Evolutionary conservation across 1,139 yeast genomes (phyloP).

Genomic region (Suhomyces kunorum): DNA sequence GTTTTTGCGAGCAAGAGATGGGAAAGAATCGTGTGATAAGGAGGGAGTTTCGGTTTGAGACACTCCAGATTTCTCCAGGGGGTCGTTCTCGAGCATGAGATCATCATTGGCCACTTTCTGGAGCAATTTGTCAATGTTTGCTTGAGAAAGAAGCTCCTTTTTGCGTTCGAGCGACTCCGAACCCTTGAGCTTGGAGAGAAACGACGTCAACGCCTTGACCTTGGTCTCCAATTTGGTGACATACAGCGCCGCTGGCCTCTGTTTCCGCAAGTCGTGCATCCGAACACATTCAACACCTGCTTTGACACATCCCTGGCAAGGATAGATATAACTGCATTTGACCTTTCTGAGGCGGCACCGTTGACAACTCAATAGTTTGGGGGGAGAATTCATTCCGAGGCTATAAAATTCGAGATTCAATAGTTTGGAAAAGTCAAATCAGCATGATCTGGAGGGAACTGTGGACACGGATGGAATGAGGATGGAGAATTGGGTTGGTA

Average conservation of each 20-base stretch:
- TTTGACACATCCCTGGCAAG: conserved; percentile 52
- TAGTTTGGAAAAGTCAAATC: background rate
- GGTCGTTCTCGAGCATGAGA: conserved; percentile 3
- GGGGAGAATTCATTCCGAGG: conserved; percentile 3
- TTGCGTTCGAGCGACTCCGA: conserved; percentile 25
- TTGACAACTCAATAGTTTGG: conserved; percentile 38
- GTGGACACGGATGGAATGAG: background rate
- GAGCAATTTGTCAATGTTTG: conserved; percentile 10
- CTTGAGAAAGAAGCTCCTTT: conserved; percentile 13
- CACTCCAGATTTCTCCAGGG: background rate
- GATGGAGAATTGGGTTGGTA: background rate
- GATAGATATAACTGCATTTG: conserved; percentile 52
- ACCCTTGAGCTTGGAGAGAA: conserved; percentile 28
- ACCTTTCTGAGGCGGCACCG: conserved; percentile 55
- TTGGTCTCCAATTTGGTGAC: conserved; percentile 42
- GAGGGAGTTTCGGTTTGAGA: background rate
- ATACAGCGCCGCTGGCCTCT: conserved; percentile 52
- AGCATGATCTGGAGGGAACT: conserved; percentile 1
- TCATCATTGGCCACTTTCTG: conserved; percentile 9
- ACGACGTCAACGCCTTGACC: conserved; percentile 25
- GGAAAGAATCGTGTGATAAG: background rate
- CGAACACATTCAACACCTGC: conserved; percentile 50
- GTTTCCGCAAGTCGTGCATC: conserved; percentile 55
- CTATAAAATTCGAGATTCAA: background rate
- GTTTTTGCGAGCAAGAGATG: conserved; percentile 1